A percentile compares a stretch with the other conserved stretches of the same genome.
These are phyloP conservation scores for Colletotrichum eremochloae DNA, from an alignment of 2,329 filamentous ascomycete genomes.

Conservation along the genomic window DNA sequence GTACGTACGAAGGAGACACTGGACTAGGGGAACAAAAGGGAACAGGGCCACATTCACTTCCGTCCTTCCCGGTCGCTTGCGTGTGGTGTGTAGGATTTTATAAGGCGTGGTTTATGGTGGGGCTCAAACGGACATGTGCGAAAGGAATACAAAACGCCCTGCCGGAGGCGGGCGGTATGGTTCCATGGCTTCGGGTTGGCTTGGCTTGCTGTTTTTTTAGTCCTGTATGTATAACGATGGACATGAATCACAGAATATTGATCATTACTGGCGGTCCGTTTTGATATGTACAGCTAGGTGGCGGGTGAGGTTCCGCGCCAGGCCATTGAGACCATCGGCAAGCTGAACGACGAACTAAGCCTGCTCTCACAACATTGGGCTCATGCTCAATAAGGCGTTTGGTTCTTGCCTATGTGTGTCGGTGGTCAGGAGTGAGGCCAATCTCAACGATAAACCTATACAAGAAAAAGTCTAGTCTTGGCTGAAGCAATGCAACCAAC, in stretches of 20 bases:
- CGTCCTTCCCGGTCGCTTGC: slow-evolving; percentile 20
- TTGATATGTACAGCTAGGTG: not conserved
- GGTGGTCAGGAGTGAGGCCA: not conserved
- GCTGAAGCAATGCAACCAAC: not conserved
- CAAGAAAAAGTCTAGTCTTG: not conserved
- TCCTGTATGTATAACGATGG: slow-evolving; percentile 43
- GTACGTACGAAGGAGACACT: slow-evolving; percentile 10
- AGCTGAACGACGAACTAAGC: no score
- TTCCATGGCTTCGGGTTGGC: slow-evolving; percentile 31
- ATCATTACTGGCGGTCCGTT: not conserved
- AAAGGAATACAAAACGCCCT: slow-evolving; percentile 36
- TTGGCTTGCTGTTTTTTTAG: slow-evolving; percentile 29
- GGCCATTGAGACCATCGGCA: no score
- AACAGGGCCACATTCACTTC: slow-evolving; percentile 19
- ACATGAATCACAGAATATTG: slow-evolving; percentile 41
- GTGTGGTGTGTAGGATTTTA: slow-evolving; percentile 40
- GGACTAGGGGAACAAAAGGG: slow-evolving; percentile 5
- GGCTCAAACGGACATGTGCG: slow-evolving; percentile 26
- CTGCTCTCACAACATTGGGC: not conserved
- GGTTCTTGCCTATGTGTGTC: not conserved
- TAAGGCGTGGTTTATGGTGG: slow-evolving; percentile 28
- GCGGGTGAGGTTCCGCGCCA: not conserved
- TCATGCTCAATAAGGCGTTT: not conserved
- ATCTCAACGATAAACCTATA: no score
- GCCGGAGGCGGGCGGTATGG: slow-evolving; percentile 20